Conservation (phyloP, 257 asterid species). For the Solanum paucissectum region DNA sequence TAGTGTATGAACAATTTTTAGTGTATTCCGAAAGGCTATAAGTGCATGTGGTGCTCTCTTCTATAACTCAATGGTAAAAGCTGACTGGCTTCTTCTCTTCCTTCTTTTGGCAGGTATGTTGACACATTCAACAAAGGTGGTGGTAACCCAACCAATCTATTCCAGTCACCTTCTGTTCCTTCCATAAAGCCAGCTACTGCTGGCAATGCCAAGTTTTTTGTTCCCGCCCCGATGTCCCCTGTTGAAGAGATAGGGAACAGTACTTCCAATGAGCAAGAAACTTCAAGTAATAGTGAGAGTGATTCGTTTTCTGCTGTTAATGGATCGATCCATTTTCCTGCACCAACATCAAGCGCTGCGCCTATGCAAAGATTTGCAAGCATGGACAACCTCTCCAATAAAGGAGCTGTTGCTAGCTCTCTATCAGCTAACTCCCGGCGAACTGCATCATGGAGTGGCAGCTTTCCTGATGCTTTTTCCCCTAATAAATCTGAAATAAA, state of each 20-base stretch:
- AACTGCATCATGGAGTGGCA: constrained; percentile 92
- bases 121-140: constrained; percentile 53
- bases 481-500: constrained; percentile 22
- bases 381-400: constrained; percentile 50
- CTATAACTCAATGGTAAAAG: not conserved
- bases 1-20: not conserved
- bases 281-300: constrained; percentile 18
- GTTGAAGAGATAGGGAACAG: constrained; percentile 31
- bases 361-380: constrained; percentile 63
- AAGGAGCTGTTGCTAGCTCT: constrained; percentile 17
- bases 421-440: constrained; percentile 45
- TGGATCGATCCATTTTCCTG: constrained; percentile 25
- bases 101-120: constrained; percentile 26
- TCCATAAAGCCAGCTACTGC: constrained; percentile 42
- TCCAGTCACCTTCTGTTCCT: constrained; percentile 56
- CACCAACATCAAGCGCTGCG: constrained; percentile 1
- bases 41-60: not conserved
- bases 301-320: constrained; percentile 26
- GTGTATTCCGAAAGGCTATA: not conserved
- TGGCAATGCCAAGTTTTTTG: constrained; percentile 59
- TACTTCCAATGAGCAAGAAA: constrained; percentile 19
- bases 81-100: not conserved
- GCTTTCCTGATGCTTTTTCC: constrained; percentile 27
- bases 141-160: constrained; percentile 45
- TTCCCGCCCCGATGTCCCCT: constrained; percentile 45